Evolutionary conservation across 345 rosid genomes (phyloP).

Genomic region (Corymbia maculata): DNA sequence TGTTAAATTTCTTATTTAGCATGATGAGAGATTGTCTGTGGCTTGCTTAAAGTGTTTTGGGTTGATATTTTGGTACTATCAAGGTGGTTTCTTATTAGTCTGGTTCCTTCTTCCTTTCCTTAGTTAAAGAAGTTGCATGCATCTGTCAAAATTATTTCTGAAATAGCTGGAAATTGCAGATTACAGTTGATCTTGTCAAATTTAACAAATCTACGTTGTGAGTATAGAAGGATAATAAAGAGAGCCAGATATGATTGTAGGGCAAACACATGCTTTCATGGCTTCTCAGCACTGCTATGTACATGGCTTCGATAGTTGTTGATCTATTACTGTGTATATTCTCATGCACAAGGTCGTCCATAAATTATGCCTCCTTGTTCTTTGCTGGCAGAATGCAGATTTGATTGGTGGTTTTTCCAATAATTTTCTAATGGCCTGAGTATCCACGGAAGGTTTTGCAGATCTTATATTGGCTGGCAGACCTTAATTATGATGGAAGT

Average conservation of each 20-base stretch:
- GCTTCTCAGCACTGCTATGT: neutral
- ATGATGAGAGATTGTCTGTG: neutral
- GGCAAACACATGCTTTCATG: neutral
- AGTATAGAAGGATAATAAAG: neutral
- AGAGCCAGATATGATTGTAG: neutral
- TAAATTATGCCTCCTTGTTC: neutral
- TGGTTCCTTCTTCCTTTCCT: neutral
- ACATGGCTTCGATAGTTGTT: neutral
- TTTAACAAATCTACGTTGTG: neutral
- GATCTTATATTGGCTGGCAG: neutral
- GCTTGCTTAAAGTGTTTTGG: neutral
- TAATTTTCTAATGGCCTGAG: neutral
- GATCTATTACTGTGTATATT: neutral
- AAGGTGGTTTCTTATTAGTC: neutral
- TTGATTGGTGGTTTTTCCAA: neutral
- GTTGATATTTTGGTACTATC: neutral
- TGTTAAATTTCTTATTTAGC: neutral
- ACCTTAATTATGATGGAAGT: neutral
- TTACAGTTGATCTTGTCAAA: neutral
- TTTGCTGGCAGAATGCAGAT: neutral
- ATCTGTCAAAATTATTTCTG: neutral
- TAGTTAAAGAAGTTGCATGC: neutral
- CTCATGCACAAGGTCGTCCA: neutral
- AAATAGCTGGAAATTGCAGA: neutral
- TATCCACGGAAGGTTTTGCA: neutral